Percentiles rank a stretch among this genome's conserved stretches.
These are phyloP conservation scores for Juncus inflexus DNA, from an alignment of 176 grass and related monocot species.

Conservation along the genomic window DNA sequence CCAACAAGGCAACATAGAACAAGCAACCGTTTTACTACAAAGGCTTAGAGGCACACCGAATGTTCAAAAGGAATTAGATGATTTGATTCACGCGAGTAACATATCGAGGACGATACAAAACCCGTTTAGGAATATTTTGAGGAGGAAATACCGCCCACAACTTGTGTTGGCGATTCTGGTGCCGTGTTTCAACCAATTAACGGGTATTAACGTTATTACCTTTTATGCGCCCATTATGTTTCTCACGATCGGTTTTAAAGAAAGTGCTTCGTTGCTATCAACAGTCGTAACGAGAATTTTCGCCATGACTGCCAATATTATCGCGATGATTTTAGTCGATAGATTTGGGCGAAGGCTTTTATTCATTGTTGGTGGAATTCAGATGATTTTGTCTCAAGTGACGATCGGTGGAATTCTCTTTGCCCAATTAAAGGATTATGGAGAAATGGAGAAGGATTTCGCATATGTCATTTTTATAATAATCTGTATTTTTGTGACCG, in stretches of 20 bases:
- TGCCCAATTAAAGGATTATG: constrained; percentile 54
- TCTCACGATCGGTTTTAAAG: constrained; percentile 51
- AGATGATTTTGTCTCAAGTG: constrained; percentile 68
- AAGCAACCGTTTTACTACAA: constrained; percentile 48
- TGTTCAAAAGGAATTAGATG: constrained; percentile 62
- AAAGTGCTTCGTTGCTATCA: constrained; percentile 40
- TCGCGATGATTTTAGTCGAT: constrained; percentile 57
- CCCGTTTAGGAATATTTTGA: constrained; percentile 50
- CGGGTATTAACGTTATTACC: constrained; percentile 73
- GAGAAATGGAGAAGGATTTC: constrained; percentile 39
- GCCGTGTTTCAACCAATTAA: constrained; percentile 66
- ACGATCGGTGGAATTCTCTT: constrained; percentile 47
- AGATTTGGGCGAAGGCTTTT: constrained; percentile 57
- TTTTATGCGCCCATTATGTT: constrained; percentile 67
- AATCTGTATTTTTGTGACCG: constrained; percentile 59
- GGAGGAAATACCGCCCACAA: constrained; percentile 69
- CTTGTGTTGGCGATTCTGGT: constrained; percentile 52
- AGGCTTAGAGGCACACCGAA: constrained; percentile 58
- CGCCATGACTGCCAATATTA: constrained; percentile 47
- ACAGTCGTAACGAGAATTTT: constrained; percentile 52
- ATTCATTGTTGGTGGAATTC: constrained; percentile 48
- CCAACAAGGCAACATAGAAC: constrained; percentile 39
- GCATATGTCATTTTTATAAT: constrained; percentile 49
- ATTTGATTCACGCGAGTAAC: constrained; percentile 56
- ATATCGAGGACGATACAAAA: constrained; percentile 31